These are phyloP conservation scores for Epichloe hybrida DNA, from an alignment of 2,329 filamentous ascomycete species.

Conservation along the genomic window DNA sequence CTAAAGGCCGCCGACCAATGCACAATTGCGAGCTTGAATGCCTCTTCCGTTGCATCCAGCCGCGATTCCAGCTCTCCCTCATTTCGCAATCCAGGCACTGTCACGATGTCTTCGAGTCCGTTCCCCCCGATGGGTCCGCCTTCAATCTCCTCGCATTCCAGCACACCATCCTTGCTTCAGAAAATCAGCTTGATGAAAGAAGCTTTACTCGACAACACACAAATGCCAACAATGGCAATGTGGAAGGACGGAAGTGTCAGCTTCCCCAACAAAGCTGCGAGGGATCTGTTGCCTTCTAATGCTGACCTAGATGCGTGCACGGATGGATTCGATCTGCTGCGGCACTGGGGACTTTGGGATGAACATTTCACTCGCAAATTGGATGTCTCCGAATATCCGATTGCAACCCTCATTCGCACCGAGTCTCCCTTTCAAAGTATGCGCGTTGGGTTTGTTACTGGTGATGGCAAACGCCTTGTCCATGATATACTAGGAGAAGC, in stretches of 20 bases:
- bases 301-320: slow-evolving; percentile 25
- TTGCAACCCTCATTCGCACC: slow-evolving; percentile 48
- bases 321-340: slow-evolving; percentile 43
- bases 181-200: slow-evolving; percentile 67
- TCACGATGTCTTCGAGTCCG: slow-evolving; percentile 40
- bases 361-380: slow-evolving; percentile 51
- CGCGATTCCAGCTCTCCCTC: slow-evolving; percentile 33
- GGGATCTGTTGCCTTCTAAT: slow-evolving; percentile 33
- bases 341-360: slow-evolving; percentile 47
- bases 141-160: slow-evolving; percentile 36
- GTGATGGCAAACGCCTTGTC: slow-evolving; percentile 36
- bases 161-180: slow-evolving; percentile 52
- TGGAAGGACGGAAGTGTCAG: slow-evolving; percentile 68
- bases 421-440: slow-evolving; percentile 44
- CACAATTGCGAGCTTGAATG: slow-evolving; percentile 29
- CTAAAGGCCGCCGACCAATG: slow-evolving; percentile 34
- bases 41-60: slow-evolving; percentile 33
- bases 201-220: slow-evolving; percentile 60
- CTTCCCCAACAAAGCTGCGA: slow-evolving; percentile 56
- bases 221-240: slow-evolving; percentile 63
- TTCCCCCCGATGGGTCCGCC: slow-evolving; percentile 59
- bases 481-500: slow-evolving; percentile 56
- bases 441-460: slow-evolving; percentile 50
- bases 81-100: slow-evolving; percentile 36
- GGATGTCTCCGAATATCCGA: slow-evolving; percentile 48